Base-by-base conservation (phyloP, 1,284 basidiomycete genomes). In the Microbotryum lychnidis-dioicae region DNA sequence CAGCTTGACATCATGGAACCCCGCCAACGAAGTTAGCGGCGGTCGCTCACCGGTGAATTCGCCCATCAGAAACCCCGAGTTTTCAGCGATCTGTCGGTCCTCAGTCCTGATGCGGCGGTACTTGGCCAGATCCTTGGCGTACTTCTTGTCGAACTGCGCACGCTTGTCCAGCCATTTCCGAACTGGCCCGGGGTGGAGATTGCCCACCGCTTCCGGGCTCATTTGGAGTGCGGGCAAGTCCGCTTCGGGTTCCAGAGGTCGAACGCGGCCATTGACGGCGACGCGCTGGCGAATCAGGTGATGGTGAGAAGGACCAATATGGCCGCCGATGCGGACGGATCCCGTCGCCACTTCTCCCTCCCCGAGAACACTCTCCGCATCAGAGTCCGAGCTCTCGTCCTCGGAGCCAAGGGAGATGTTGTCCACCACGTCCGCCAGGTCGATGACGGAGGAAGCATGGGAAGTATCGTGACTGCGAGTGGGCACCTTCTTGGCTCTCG, bases 211-310 rank as follows among this genome's bases (percentile, higher is more conserved):
- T n/a, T 86, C 82, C 0, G 79, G 74, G 0, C 81, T 79, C 54
- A 93, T 76, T 10, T 77, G 79, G 51, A 92, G 78, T 0, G 84
- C 87, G 5, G 77, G 75, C 0, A 97, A 78, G 53, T 87, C 81
- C 0, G 78, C 73, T 61, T 82, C 80, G 0, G 84, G 79, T 72
- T 97, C 92, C 63, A 98, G 80, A 0, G 86, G 81, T 12, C 92
- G 84, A 23, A 89, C 79, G 10, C 82, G 75, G 8, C 93, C 94
- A 31, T 80, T 78, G 5, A 86, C 84, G 18, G 86, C 84, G 23
- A 97, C 85, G 18, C 94, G 84, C 75, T 97, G 91, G 42, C 93
- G 83, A 64, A 97, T 89, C 82, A 87, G 86, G 56, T 80, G 76
- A 56, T 63, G 50, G 7, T 78, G 76, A 55, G 51, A 65, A 12